Evolutionary conservation across 2,329 filamentous ascomycete genomes (phyloP).

Genomic region (Fusarium sp.): DNA sequence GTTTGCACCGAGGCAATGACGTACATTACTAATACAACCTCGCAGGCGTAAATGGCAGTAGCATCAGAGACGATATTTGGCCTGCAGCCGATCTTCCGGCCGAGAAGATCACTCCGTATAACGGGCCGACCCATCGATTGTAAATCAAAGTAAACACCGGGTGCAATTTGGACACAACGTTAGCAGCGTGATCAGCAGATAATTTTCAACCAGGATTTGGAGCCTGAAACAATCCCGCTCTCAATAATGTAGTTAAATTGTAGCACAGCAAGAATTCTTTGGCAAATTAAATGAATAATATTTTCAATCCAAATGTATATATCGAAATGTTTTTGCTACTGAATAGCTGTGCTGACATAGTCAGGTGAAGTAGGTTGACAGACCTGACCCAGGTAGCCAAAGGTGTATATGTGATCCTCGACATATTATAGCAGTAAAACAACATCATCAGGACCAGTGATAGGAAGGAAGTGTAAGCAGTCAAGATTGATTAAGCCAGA

Average conservation of each 20-base stretch:
- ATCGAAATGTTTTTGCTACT: background rate
- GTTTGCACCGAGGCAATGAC: conserved; percentile 28
- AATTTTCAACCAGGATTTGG: background rate
- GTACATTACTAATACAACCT: conserved; percentile 47
- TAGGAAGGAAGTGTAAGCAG: no score
- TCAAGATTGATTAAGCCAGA: no score
- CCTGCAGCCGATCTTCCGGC: conserved; percentile 8
- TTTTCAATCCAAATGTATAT: background rate
- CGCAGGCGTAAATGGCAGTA: conserved; percentile 17
- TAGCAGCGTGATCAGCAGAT: background rate
- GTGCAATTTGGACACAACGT: background rate
- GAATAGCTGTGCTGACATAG: background rate
- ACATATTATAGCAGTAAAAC: no score
- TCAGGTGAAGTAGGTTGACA: no score
- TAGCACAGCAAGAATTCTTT: background rate
- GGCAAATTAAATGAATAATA: background rate
- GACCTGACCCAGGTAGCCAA: no score
- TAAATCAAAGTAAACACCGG: background rate
- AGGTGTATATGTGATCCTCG: no score
- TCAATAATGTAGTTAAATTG: background rate
- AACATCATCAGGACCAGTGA: no score
- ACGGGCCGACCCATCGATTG: conserved; percentile 1
- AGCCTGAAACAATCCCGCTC: background rate
- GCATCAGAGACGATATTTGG: conserved; percentile 18
- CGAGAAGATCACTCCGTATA: conserved; percentile 1